These are phyloP conservation scores for Eucalyptus curtisii DNA, from an alignment of 345 rosid genomes.

Conservation along the genomic window DNA sequence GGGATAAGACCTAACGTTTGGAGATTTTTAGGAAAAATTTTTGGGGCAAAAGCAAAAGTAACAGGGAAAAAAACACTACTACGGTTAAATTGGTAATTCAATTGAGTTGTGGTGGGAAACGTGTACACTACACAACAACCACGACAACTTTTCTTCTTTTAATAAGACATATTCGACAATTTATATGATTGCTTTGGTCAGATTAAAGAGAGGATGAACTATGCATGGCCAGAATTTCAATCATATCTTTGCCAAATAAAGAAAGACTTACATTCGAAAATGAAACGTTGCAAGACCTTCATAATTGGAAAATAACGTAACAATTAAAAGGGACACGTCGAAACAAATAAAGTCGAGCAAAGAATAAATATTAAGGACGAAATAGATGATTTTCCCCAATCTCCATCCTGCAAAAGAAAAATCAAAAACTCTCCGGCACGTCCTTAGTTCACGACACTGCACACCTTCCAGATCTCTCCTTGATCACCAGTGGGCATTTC, in stretches of 20 bases:
- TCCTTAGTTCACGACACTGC: conserved; percentile 7
- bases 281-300: not conserved
- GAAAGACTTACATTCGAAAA: not conserved
- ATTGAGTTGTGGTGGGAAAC: too few species aligned
- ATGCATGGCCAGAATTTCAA: not conserved
- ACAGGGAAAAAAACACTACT: too few species aligned
- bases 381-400: not conserved
- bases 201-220: not conserved
- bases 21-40: too few species aligned
- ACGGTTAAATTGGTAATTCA: too few species aligned
- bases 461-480: conserved; percentile 26
- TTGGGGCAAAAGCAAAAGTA: too few species aligned
- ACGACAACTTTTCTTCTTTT: too few species aligned
- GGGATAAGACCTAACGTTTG: too few species aligned
- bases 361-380: not conserved
- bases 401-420: not conserved
- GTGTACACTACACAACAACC: too few species aligned
- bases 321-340: not conserved
- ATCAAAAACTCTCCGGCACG: not conserved
- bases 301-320: not conserved
- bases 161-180: too few species aligned
- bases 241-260: too few species aligned
- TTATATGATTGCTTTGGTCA: not conserved
- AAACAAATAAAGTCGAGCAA: not conserved
- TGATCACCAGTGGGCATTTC: conserved; percentile 14